Evolutionary conservation across 176 grass and related monocot genomes (phyloP).

Genomic region (Neostapfia colusana): DNA sequence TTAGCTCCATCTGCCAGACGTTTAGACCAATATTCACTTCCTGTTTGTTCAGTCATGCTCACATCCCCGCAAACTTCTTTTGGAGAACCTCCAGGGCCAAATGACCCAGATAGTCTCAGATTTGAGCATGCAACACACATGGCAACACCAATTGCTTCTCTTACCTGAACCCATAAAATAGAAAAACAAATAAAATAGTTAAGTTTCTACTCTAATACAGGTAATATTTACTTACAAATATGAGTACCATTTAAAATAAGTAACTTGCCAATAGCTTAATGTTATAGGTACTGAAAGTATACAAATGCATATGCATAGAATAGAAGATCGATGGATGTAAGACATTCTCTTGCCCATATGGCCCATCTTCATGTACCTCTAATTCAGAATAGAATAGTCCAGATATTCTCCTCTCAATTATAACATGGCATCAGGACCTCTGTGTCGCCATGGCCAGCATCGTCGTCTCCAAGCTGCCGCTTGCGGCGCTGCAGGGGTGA

Average conservation of each 20-base stretch:
- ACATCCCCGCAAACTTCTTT: constrained; percentile 44
- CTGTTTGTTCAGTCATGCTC: constrained; percentile 49
- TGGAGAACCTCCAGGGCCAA: constrained; percentile 6
- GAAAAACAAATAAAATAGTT: constrained; percentile 8
- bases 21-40: constrained; percentile 68
- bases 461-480: too few species aligned
- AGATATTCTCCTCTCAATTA: too few species aligned
- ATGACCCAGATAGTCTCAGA: constrained; percentile 57
- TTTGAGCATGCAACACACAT: constrained; percentile 87
- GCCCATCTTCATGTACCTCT: too few species aligned
- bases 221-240: constrained; percentile 19
- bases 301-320: too few species aligned
- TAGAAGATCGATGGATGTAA: too few species aligned
- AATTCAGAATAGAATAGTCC: too few species aligned
- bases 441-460: too few species aligned
- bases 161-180: constrained; percentile 55
- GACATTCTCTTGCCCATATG: too few species aligned
- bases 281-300: not conserved
- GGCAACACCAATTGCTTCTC: constrained; percentile 91
- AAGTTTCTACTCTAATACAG: not conserved
- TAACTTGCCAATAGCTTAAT: not conserved
- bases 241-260: not conserved
- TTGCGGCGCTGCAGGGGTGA: too few species aligned
- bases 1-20: constrained; percentile 65
- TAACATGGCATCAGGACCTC: too few species aligned